These are phyloP conservation scores for Coffea eugenioides DNA, from an alignment of 257 asterid species.

Conservation along the genomic window DNA sequence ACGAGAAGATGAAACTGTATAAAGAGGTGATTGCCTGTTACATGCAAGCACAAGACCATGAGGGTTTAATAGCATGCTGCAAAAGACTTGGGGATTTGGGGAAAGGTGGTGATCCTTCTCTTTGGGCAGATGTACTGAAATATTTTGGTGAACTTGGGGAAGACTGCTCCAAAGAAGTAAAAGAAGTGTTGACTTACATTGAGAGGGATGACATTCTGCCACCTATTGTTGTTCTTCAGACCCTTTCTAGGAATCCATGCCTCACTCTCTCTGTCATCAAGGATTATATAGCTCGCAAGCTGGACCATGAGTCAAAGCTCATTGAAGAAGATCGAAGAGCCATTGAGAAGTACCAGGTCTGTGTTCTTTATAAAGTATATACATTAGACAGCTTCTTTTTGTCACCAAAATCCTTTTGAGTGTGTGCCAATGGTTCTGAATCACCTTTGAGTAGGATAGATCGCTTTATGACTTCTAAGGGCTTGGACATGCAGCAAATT, in stretches of 20 bases:
- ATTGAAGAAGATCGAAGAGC: conserved; percentile 85
- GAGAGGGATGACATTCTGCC: conserved; percentile 95
- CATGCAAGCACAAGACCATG: conserved; percentile 93
- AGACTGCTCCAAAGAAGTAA: conserved; percentile 94
- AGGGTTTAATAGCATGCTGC: conserved; percentile 95
- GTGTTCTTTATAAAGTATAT: conserved; percentile 18
- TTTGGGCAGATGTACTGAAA: conserved; percentile 90
- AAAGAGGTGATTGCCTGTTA: conserved; percentile 96
- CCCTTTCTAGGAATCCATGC: conserved; percentile 82
- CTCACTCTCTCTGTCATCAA: conserved; percentile 88
- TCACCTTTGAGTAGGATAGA: not conserved
- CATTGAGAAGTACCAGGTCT: conserved; percentile 89
- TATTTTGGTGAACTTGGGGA: conserved; percentile 98
- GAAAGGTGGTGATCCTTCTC: conserved; percentile 86
- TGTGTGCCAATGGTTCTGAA: not conserved
- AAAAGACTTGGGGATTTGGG: conserved; percentile 89
- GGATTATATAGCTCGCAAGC: conserved; percentile 90
- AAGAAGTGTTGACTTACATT: conserved; percentile 75
- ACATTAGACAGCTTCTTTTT: conserved; percentile 8
- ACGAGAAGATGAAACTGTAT: conserved; percentile 91
- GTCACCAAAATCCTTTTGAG: not conserved
- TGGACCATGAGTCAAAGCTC: conserved; percentile 85
- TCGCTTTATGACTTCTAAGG: not conserved
- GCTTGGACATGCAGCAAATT: not conserved
- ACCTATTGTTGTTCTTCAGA: conserved; percentile 90